phyloP scores from a whole-genome alignment of 2,329 filamentous ascomycete species.

The Exophiala calicioides region DNA sequence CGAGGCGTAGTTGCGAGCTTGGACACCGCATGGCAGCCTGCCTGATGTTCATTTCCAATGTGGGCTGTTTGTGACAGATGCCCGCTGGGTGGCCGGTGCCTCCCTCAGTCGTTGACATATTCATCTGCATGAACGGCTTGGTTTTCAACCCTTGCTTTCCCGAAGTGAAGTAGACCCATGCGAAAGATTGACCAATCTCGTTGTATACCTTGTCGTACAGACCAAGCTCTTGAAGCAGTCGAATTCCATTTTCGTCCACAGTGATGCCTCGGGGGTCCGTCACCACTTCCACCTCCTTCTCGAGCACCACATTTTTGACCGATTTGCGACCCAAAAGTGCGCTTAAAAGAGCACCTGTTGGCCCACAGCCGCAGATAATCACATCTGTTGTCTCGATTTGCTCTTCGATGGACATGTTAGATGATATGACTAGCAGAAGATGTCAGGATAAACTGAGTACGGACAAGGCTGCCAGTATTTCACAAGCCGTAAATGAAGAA shows the following conservation, averaged over 20 bases:
- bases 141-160: slow-evolving; percentile 30
- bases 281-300: slow-evolving; percentile 35
- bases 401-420: not conserved
- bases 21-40: slow-evolving; percentile 3
- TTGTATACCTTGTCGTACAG: slow-evolving; percentile 34
- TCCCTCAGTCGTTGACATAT: slow-evolving; percentile 33
- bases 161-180: slow-evolving; percentile 32
- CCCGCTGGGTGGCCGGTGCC: slow-evolving; percentile 36
- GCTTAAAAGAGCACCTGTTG: slow-evolving; percentile 37
- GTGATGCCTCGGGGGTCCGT: slow-evolving; percentile 39
- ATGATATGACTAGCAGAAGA: not conserved
- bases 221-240: slow-evolving; percentile 35
- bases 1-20: slow-evolving; percentile 24
- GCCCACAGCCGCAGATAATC: slow-evolving; percentile 39
- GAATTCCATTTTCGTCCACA: slow-evolving; percentile 39
- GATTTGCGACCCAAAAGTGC: slow-evolving; percentile 33
- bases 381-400: slow-evolving; percentile 30
- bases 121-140: slow-evolving; percentile 32
- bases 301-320: slow-evolving; percentile 34
- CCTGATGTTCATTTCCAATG: slow-evolving; percentile 34
- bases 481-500: too few species aligned
- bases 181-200: slow-evolving; percentile 33
- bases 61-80: slow-evolving; percentile 37
- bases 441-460: not conserved
- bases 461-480: too few species aligned